Evolutionary conservation across 108 stramenopile species (phyloP).

Genomic region (Nitzschia putrida): DNA sequence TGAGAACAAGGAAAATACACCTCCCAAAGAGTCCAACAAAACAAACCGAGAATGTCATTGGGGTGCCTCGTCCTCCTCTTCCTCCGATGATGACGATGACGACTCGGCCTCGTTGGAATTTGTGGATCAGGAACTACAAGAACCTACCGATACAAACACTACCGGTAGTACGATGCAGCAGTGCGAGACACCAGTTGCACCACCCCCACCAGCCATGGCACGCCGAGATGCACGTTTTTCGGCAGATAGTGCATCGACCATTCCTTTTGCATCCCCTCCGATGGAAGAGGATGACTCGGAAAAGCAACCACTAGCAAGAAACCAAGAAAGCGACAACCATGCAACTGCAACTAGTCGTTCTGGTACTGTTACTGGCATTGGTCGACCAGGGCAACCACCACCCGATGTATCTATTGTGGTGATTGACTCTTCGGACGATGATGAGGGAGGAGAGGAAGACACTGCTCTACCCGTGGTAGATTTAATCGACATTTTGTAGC

Average conservation of each 20-base stretch:
- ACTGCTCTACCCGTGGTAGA: too few relatives aligned
- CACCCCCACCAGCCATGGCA: neutral
- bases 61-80: too few relatives aligned
- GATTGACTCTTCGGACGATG: constrained; percentile 21
- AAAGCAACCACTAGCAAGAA: constrained; percentile 2
- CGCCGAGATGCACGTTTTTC: neutral
- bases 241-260: neutral
- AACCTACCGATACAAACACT: too few relatives aligned
- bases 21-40: too few relatives aligned
- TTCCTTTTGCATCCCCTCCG: neutral
- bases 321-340: neutral
- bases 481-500: too few relatives aligned
- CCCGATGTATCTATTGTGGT: constrained; percentile 14
- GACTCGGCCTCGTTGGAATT: too few relatives aligned
- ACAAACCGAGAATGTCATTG: too few relatives aligned
- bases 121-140: too few relatives aligned
- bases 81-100: too few relatives aligned
- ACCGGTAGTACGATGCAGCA: too few relatives aligned
- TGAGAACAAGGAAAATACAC: too few relatives aligned
- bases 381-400: neutral
- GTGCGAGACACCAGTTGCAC: neutral
- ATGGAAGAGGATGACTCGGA: neutral
- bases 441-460: neutral
- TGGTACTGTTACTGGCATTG: too few relatives aligned
- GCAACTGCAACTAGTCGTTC: neutral